Evolutionary conservation across 352 stramenopile genomes (phyloP).

Genomic region (Pythium pyrilobum): DNA sequence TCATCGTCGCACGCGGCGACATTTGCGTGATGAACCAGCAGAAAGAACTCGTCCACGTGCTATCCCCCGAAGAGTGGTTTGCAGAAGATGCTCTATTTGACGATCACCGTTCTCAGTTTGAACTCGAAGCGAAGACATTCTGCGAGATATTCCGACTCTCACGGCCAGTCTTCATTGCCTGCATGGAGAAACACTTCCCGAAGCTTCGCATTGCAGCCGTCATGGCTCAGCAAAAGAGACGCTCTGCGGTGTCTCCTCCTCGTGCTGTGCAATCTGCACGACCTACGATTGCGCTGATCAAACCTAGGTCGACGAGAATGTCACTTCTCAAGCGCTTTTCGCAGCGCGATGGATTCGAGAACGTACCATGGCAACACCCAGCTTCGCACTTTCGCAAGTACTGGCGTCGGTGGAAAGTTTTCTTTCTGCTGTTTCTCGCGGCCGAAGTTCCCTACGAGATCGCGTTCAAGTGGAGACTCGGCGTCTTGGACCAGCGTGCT

Average conservation of each 20-base stretch:
- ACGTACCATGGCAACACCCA: slow-evolving; percentile 1
- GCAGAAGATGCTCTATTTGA: slow-evolving; percentile 19
- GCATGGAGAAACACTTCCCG: slow-evolving; percentile 48
- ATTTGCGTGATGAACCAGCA: slow-evolving; percentile 14
- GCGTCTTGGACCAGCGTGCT: slow-evolving; percentile 20
- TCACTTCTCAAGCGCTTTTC: not conserved
- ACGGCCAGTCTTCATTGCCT: slow-evolving; percentile 11
- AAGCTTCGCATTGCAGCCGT: slow-evolving; percentile 39
- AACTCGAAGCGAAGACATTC: slow-evolving; percentile 17
- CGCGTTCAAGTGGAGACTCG: slow-evolving; percentile 15
- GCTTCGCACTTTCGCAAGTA: slow-evolving; percentile 4
- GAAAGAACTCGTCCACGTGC: not conserved
- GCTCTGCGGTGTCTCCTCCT: not conserved
- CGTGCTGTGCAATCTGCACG: not conserved
- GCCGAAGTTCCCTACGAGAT: slow-evolving; percentile 16
- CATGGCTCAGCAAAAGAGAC: slow-evolving; percentile 18
- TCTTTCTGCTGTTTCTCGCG: slow-evolving; percentile 12
- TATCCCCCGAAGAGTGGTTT: slow-evolving; percentile 12
- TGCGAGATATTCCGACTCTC: slow-evolving; percentile 18
- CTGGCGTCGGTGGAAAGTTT: slow-evolving; percentile 12
- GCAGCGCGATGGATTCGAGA: not conserved
- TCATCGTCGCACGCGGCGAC: slow-evolving; percentile 19
- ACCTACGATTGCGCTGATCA: too few relatives aligned
- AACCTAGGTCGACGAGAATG: not conserved
- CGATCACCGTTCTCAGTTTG: slow-evolving; percentile 4